Conservation (phyloP, 2,329 filamentous ascomycete species). For the Fusarium sp. region DNA sequence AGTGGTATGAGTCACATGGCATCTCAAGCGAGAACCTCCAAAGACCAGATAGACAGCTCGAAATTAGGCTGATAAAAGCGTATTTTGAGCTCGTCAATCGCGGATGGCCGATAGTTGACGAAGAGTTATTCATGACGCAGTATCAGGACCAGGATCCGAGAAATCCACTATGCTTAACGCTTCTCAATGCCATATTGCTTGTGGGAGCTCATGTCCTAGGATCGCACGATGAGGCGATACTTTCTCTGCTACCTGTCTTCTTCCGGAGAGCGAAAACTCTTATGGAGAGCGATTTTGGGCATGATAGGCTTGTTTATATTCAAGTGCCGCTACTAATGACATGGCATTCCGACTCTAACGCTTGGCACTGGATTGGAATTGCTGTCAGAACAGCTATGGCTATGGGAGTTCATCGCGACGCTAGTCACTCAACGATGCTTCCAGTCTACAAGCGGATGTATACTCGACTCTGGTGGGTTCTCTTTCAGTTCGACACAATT, state of each 20-base stretch:
- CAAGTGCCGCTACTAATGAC: slow-evolving; percentile 4
- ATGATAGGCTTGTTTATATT: slow-evolving; percentile 2
- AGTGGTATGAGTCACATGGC: not conserved
- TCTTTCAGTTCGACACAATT: slow-evolving; percentile 18
- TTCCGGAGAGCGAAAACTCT: slow-evolving; percentile 1
- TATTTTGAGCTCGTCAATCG: slow-evolving; percentile 3
- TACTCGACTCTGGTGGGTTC: slow-evolving; percentile 12
- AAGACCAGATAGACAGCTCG: not conserved
- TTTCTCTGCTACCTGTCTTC: not conserved
- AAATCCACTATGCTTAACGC: slow-evolving; percentile 4
- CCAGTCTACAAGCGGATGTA: slow-evolving; percentile 7
- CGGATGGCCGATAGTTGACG: slow-evolving; percentile 12
- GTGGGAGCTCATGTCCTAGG: slow-evolving; percentile 10
- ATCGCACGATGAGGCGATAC: not conserved
- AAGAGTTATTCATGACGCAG: slow-evolving; percentile 15
- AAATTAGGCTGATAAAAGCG: not conserved
- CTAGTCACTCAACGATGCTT: slow-evolving; percentile 3
- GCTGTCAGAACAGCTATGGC: slow-evolving; percentile 14
- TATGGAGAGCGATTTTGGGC: not conserved
- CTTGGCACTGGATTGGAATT: slow-evolving; percentile 22
- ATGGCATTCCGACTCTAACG: slow-evolving; percentile 11
- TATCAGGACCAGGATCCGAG: not conserved
- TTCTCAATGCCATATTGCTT: slow-evolving; percentile 5
- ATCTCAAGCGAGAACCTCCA: not conserved
- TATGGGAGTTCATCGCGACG: slow-evolving; percentile 2